Conservation (phyloP, 2,329 filamentous ascomycete genomes). For the Chaetothyriales sp. region DNA sequence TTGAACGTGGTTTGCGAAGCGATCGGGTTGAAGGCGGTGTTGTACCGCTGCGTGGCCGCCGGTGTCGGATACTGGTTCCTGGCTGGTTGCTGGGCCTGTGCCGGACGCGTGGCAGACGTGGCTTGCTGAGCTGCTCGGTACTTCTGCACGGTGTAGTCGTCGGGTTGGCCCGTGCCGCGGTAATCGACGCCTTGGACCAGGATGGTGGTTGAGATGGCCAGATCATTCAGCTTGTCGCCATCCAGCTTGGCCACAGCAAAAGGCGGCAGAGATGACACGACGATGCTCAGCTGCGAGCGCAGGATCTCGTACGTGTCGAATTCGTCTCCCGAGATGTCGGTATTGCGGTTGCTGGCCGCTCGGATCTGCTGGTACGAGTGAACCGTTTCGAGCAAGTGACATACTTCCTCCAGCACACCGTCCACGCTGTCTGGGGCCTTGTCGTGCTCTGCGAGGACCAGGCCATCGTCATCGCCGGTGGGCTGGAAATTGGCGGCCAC, state of each 20-base stretch:
- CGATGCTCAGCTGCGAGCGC: slow-evolving; percentile 58
- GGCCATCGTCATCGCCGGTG: slow-evolving; percentile 17
- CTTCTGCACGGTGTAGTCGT: slow-evolving; percentile 49
- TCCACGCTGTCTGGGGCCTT: slow-evolving; percentile 26
- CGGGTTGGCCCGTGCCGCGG: slow-evolving; percentile 70
- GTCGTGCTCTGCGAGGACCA: slow-evolving; percentile 14
- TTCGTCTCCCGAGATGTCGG: slow-evolving; percentile 43
- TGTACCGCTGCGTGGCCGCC: slow-evolving; percentile 4
- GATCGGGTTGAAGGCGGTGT: slow-evolving; percentile 9
- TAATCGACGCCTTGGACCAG: slow-evolving; percentile 60
- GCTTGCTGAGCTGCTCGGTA: slow-evolving; percentile 26
- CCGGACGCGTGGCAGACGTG: slow-evolving; percentile 20
- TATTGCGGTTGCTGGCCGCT: slow-evolving; percentile 25
- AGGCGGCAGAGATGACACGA: slow-evolving; percentile 64
- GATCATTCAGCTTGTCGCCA: slow-evolving; percentile 68
- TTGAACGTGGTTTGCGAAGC: slow-evolving; percentile 8
- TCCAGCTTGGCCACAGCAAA: slow-evolving; percentile 77
- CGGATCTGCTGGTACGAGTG: slow-evolving; percentile 50
- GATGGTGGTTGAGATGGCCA: slow-evolving; percentile 69
- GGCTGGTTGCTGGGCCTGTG: slow-evolving; percentile 7
- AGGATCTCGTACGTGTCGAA: slow-evolving; percentile 54
- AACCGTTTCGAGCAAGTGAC: slow-evolving; percentile 47
- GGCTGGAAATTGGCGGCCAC: slow-evolving; percentile 20
- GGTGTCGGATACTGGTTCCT: slow-evolving; percentile 12
- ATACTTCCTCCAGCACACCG: slow-evolving; percentile 43